Evolutionary conservation across 75 land plant genomes (phyloP).

Genomic region (Chamaecyparis obtusa): DNA sequence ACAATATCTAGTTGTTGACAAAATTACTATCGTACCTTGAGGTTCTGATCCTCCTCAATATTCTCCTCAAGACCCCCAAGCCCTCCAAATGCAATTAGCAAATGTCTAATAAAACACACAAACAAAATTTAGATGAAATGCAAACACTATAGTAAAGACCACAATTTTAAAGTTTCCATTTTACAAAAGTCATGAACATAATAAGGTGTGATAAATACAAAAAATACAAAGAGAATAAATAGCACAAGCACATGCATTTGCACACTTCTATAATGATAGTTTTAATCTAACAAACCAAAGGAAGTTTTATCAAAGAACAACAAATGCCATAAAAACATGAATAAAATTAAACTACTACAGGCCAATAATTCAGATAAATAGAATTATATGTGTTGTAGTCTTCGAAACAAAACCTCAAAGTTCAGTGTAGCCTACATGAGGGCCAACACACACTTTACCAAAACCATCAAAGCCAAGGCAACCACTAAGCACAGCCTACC

Average conservation of each 20-base stretch:
- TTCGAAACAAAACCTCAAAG: neutral
- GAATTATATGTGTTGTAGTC: neutral
- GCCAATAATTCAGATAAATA: neutral
- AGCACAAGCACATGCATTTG: neutral
- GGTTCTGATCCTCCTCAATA: constrained; percentile 59
- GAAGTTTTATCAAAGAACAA: neutral
- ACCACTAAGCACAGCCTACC: neutral
- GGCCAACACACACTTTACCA: neutral
- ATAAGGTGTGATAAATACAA: neutral
- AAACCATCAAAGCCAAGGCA: neutral
- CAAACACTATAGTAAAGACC: neutral
- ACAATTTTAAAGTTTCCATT: neutral
- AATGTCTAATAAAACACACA: constrained; percentile 45
- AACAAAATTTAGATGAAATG: neutral
- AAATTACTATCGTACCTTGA: constrained; percentile 50
- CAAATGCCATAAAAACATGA: neutral
- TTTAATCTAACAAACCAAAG: neutral
- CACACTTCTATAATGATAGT: neutral
- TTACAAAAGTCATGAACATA: neutral
- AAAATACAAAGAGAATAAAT: neutral
- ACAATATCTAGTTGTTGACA: neutral
- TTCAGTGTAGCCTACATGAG: neutral
- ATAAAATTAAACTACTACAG: neutral
- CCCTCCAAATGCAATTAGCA: constrained; percentile 96
- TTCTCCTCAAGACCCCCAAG: constrained; percentile 89